Percentiles rank a stretch among this genome's conserved stretches.
Evolutionary conservation across 768 basidiomycete species (phyloP).

Genomic region (Termitomyces sp.): DNA sequence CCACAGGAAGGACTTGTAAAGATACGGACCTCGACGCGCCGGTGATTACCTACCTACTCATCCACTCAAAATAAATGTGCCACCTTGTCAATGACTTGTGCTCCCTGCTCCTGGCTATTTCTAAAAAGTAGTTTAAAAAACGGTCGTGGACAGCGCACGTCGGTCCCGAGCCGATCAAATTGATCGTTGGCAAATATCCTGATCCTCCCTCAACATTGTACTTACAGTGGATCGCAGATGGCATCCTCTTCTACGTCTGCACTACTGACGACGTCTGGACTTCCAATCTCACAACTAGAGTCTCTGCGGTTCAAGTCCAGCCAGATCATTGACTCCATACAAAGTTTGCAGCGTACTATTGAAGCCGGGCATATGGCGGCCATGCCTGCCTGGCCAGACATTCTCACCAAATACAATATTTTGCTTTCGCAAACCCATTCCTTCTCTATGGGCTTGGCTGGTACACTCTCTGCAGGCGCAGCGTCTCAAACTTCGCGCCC

Average conservation of each 20-base stretch:
- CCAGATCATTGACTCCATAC: slow-evolving; percentile 78
- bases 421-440: slow-evolving; percentile 81
- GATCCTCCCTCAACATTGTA: not conserved
- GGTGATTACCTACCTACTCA: no score
- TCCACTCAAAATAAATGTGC: no score
- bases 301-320: slow-evolving; percentile 74
- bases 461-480: slow-evolving; percentile 27
- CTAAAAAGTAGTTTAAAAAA: no score
- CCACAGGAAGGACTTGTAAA: no score
- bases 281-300: slow-evolving; percentile 64
- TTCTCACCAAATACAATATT: slow-evolving; percentile 83
- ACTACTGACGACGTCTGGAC: slow-evolving; percentile 10
- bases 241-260: slow-evolving; percentile 5
- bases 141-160: no score
- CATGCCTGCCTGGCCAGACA: slow-evolving; percentile 87
- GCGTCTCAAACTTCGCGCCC: slow-evolving; percentile 7
- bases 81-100: no score
- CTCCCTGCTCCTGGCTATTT: no score
- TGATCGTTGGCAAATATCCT: not conserved
- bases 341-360: slow-evolving; percentile 60
- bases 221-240: not conserved
- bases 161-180: not conserved
- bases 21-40: no score
- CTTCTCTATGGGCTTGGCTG: slow-evolving; percentile 47
- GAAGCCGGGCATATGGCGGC: slow-evolving; percentile 51